Evolutionary conservation across 192 early-diverging fungal species (phyloP).

Genomic region (Diversispora epigaea): DNA sequence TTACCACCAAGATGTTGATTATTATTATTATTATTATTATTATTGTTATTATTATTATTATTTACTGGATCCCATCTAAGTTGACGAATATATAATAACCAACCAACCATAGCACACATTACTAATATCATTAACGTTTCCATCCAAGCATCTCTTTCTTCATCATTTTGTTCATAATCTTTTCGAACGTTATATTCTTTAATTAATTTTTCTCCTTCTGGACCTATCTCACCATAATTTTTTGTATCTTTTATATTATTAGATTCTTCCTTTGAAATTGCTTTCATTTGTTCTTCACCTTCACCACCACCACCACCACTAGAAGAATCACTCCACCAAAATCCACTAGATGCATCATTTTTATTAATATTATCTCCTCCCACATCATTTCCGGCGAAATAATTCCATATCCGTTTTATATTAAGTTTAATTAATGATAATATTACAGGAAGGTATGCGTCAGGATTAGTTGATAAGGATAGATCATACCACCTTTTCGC

Average conservation of each 20-base stretch:
- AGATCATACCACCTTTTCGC: constrained; percentile 93
- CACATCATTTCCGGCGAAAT: constrained; percentile 56
- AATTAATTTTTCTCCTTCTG: constrained; percentile 41
- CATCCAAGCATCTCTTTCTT: constrained; percentile 45
- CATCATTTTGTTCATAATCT: constrained; percentile 39
- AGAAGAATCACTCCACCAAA: neutral
- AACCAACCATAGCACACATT: constrained; percentile 54
- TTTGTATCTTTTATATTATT: constrained; percentile 29
- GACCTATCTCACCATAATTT: constrained; percentile 37
- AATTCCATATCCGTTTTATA: constrained; percentile 65
- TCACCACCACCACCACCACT: neutral
- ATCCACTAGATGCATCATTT: constrained; percentile 4
- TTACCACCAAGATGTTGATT: no score
- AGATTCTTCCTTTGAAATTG: constrained; percentile 4
- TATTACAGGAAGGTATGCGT: constrained; percentile 74
- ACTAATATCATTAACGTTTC: constrained; percentile 55
- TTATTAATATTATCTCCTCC: neutral
- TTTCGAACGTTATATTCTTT: constrained; percentile 40
- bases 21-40: no score
- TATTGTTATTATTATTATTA: no score
- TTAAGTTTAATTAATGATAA: constrained; percentile 73
- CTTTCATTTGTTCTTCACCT: neutral
- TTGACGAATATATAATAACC: constrained; percentile 61
- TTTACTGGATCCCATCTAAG: constrained; percentile 41
- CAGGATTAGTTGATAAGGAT: constrained; percentile 74